phyloP scores from a whole-genome alignment of 768 basidiomycete genomes.

The Tulasnella sp. region DNA sequence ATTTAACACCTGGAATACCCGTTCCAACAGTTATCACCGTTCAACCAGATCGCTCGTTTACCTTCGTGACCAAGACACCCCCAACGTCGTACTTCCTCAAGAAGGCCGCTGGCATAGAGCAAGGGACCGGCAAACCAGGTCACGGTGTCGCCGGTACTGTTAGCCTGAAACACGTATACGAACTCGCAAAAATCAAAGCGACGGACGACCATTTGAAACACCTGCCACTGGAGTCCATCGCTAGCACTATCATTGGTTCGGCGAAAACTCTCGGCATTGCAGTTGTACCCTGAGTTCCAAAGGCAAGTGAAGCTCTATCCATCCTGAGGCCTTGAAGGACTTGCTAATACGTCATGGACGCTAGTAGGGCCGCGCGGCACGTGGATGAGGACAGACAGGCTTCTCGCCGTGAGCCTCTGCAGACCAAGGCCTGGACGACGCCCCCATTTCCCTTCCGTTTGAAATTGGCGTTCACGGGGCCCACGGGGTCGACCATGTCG shows the following conservation, averaged over 20 bases:
- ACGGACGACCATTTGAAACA: slow-evolving; percentile 88
- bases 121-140: slow-evolving; percentile 83
- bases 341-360: slow-evolving; percentile 14
- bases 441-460: slow-evolving; percentile 1
- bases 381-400: slow-evolving; percentile 14
- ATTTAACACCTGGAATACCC: slow-evolving; percentile 82
- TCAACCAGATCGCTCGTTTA: slow-evolving; percentile 93
- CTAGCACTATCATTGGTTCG: slow-evolving; percentile 85
- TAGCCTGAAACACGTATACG: slow-evolving; percentile 95
- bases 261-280: slow-evolving; percentile 87
- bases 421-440: slow-evolving; percentile 5
- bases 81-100: slow-evolving; percentile 89
- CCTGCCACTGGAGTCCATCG: slow-evolving; percentile 83
- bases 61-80: slow-evolving; percentile 90
- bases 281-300: slow-evolving; percentile 68
- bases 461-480: slow-evolving; percentile 8
- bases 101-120: slow-evolving; percentile 85
- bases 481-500: not conserved
- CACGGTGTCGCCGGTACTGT: slow-evolving; percentile 79
- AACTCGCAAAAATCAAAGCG: slow-evolving; percentile 96
- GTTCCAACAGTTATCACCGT: slow-evolving; percentile 92
- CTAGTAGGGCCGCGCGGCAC: slow-evolving; percentile 5
- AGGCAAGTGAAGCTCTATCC: not conserved
- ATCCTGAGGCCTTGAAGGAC: slow-evolving; percentile 8
- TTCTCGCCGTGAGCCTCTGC: slow-evolving; percentile 5